These are phyloP conservation scores for Acorus gramineus DNA, from an alignment of 106 monocot species.

Conservation along the genomic window DNA sequence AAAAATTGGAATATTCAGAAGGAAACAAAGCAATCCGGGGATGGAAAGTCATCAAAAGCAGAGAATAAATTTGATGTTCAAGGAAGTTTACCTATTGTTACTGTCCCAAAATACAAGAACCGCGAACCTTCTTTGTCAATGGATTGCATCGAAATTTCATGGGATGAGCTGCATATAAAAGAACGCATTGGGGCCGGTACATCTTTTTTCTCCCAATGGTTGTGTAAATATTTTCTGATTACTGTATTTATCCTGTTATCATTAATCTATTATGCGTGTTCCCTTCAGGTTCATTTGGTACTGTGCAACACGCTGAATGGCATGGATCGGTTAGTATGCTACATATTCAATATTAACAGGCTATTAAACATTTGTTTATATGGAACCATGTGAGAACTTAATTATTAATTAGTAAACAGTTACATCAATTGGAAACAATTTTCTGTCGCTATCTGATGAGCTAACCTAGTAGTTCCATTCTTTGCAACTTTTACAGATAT, in stretches of 20 bases:
- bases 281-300: constrained; percentile 66
- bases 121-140: constrained; percentile 55
- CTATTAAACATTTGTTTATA: too few species aligned
- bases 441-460: too few species aligned
- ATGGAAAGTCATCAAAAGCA: too few species aligned
- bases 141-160: constrained; percentile 78
- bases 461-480: too few species aligned
- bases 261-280: too few species aligned
- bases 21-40: too few species aligned
- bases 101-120: constrained; percentile 27
- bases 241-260: too few species aligned
- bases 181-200: constrained; percentile 66
- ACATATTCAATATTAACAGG: not conserved
- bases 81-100: constrained; percentile 5
- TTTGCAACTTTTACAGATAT: too few species aligned
- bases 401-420: too few species aligned
- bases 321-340: constrained; percentile 59
- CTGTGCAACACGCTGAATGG: constrained; percentile 83
- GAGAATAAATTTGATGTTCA: constrained; percentile 6
- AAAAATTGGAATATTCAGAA: constrained; percentile 9
- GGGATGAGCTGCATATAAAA: constrained; percentile 68
- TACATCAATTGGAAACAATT: too few species aligned
- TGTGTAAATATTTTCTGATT: too few species aligned
- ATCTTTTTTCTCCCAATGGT: not conserved
- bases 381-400: too few species aligned